Evolutionary conservation across 1,284 basidiomycete species (phyloP).

Genomic region (Lentinus polychrous): DNA sequence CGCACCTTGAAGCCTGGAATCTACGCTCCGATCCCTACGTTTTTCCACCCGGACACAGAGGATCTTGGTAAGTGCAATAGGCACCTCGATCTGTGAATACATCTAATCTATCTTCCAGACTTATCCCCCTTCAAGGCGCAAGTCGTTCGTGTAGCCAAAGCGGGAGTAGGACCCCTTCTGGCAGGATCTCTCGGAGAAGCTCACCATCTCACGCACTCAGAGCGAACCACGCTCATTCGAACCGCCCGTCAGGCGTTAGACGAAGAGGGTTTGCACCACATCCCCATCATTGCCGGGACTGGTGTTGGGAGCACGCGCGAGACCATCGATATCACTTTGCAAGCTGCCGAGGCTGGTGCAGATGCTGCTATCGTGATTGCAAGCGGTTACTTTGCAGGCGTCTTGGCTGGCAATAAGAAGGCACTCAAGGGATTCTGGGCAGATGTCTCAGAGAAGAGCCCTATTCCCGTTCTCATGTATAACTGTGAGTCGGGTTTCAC

Average conservation of each 20-base stretch:
- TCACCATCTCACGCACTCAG: slow-evolving; percentile 69
- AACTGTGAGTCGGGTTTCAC: slow-evolving; percentile 17
- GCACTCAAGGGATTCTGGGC: slow-evolving; percentile 75
- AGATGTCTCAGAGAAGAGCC: slow-evolving; percentile 69
- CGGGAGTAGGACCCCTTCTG: slow-evolving; percentile 72
- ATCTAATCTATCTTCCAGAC: slow-evolving; percentile 40
- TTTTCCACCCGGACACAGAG: slow-evolving; percentile 71
- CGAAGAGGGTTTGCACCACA: slow-evolving; percentile 45
- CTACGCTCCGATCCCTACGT: slow-evolving; percentile 82
- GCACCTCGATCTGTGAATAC: neutral
- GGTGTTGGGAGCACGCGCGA: slow-evolving; percentile 79
- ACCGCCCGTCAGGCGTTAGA: slow-evolving; percentile 72
- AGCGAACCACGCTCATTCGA: slow-evolving; percentile 65
- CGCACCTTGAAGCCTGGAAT: slow-evolving; percentile 72
- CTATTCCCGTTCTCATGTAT: slow-evolving; percentile 57
- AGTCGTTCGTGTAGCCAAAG: slow-evolving; percentile 60
- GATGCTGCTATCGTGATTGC: slow-evolving; percentile 80
- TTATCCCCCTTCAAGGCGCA: slow-evolving; percentile 68
- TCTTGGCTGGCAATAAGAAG: slow-evolving; percentile 47
- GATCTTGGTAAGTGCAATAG: slow-evolving; percentile 63
- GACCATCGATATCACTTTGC: slow-evolving; percentile 65
- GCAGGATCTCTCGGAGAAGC: slow-evolving; percentile 84
- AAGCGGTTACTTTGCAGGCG: slow-evolving; percentile 82
- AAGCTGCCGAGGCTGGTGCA: slow-evolving; percentile 77
- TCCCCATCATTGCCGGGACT: slow-evolving; percentile 79